A percentile compares a stretch with the other conserved stretches of the same genome.
These are phyloP conservation scores for Dittrichia graveolens DNA, from an alignment of 129 eudicot genomes.

Conservation along the genomic window DNA sequence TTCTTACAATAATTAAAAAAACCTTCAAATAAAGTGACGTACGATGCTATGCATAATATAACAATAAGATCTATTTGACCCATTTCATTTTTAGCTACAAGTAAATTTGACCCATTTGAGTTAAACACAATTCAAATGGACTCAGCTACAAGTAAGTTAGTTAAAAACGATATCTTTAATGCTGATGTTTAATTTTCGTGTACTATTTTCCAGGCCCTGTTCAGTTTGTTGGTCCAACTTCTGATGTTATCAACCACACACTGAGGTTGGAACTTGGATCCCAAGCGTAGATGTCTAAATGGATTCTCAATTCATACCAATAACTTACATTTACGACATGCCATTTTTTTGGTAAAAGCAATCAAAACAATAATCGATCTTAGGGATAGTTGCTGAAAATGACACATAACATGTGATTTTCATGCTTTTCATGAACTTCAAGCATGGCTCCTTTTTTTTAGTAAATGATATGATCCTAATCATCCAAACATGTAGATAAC, in stretches of 20 bases:
- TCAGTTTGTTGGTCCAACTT: slow-evolving; percentile 65
- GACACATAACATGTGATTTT: background rate
- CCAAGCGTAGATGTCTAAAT: slow-evolving; percentile 37
- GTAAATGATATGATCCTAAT: background rate
- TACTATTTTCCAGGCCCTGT: slow-evolving; percentile 60
- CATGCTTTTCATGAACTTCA: background rate
- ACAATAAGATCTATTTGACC: too few relatives aligned
- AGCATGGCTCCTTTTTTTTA: background rate
- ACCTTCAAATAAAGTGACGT: too few relatives aligned
- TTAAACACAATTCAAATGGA: too few relatives aligned
- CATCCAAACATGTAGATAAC: background rate
- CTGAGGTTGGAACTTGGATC: slow-evolving; percentile 82
- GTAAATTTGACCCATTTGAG: too few relatives aligned
- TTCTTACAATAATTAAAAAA: too few relatives aligned
- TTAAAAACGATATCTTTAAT: too few relatives aligned
- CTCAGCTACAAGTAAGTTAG: too few relatives aligned
- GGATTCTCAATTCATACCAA: slow-evolving; percentile 5
- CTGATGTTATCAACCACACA: slow-evolving; percentile 62
- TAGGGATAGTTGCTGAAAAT: slow-evolving; percentile 1
- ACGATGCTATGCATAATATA: too few relatives aligned
- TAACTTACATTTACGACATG: background rate
- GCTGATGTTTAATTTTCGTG: background rate
- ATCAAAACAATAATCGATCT: slow-evolving; percentile 12
- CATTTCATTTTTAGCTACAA: too few relatives aligned
- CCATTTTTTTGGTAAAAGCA: background rate